Evolutionary conservation across 1,284 basidiomycete genomes (phyloP).

Genomic region (Ganoderma multipileum): DNA sequence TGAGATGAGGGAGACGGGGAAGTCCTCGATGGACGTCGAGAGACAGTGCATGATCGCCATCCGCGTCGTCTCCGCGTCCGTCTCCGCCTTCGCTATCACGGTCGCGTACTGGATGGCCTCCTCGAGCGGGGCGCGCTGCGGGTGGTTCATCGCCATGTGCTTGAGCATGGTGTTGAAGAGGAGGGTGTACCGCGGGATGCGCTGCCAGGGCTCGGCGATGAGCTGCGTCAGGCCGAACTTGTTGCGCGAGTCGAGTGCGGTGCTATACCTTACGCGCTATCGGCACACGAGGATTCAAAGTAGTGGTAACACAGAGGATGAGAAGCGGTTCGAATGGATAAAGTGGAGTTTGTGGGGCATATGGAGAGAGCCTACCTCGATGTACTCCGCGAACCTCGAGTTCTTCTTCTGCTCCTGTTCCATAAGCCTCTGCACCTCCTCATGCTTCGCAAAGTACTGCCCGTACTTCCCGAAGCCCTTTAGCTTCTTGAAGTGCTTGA

Average conservation of each 20-base stretch:
- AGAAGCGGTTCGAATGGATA: slow-evolving; percentile 6
- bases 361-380: slow-evolving; percentile 67
- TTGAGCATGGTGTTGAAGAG: slow-evolving; percentile 93
- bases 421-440: slow-evolving; percentile 92
- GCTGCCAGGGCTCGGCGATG: slow-evolving; percentile 99
- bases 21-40: slow-evolving; percentile 86
- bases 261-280: slow-evolving; percentile 90
- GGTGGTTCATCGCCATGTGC: slow-evolving; percentile 79
- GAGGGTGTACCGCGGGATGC: slow-evolving; percentile 95
- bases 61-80: slow-evolving; percentile 89
- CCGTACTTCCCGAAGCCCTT: slow-evolving; percentile 91
- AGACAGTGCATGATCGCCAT: slow-evolving; percentile 92
- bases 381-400: slow-evolving; percentile 80
- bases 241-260: slow-evolving; percentile 76
- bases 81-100: slow-evolving; percentile 91
- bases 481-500: slow-evolving; percentile 84
- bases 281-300: not conserved
- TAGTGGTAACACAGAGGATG: slow-evolving; percentile 15
- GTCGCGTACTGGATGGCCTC: slow-evolving; percentile 90
- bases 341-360: slow-evolving; percentile 1
- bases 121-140: slow-evolving; percentile 82
- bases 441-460: slow-evolving; percentile 91
- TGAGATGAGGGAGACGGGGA: slow-evolving; percentile 88
- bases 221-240: slow-evolving; percentile 92
- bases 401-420: slow-evolving; percentile 82